phyloP scores from a whole-genome alignment of 2,329 filamentous ascomycete genomes.

The Dothidotthia symphoricarpi region DNA sequence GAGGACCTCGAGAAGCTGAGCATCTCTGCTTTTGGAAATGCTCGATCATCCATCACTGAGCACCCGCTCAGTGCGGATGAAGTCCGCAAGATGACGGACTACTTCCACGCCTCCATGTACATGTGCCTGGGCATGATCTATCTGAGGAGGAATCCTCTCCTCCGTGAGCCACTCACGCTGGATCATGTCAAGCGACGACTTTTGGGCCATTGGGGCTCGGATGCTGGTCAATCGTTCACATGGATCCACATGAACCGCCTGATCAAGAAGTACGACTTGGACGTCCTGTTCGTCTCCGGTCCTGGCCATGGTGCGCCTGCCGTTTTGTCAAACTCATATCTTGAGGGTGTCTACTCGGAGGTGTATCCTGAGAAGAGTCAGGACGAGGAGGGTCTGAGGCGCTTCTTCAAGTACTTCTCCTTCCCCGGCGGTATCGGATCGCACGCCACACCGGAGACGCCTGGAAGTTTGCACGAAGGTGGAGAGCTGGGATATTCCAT shows the following conservation, averaged over 20 bases:
- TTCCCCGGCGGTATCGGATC: conserved; percentile 77
- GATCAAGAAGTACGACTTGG: conserved; percentile 75
- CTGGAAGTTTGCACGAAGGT: conserved; percentile 74
- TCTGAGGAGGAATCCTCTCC: conserved; percentile 69
- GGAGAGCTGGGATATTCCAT: conserved; percentile 80
- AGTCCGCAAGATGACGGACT: conserved; percentile 66
- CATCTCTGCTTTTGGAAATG: conserved; percentile 62
- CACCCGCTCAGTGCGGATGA: conserved; percentile 65
- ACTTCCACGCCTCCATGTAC: conserved; percentile 73
- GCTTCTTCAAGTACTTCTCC: conserved; percentile 80
- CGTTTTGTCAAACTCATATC: conserved; percentile 71
- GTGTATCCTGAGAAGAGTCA: conserved; percentile 73
- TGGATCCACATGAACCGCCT: conserved; percentile 80
- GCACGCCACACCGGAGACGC: conserved; percentile 76
- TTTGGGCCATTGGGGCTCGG: conserved; percentile 76
- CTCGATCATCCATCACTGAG: conserved; percentile 62
- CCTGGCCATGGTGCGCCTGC: conserved; percentile 77
- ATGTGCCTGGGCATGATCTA: conserved; percentile 80
- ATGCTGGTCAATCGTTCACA: conserved; percentile 77
- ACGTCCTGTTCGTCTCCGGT: conserved; percentile 71
- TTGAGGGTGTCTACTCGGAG: conserved; percentile 75
- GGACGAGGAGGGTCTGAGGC: conserved; percentile 66
- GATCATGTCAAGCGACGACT: conserved; percentile 73
- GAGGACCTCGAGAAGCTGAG: conserved; percentile 33
- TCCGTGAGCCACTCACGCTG: conserved; percentile 65